Conservation (phyloP, 2,329 filamentous ascomycete genomes). For the Sporothrix phasma region DNA sequence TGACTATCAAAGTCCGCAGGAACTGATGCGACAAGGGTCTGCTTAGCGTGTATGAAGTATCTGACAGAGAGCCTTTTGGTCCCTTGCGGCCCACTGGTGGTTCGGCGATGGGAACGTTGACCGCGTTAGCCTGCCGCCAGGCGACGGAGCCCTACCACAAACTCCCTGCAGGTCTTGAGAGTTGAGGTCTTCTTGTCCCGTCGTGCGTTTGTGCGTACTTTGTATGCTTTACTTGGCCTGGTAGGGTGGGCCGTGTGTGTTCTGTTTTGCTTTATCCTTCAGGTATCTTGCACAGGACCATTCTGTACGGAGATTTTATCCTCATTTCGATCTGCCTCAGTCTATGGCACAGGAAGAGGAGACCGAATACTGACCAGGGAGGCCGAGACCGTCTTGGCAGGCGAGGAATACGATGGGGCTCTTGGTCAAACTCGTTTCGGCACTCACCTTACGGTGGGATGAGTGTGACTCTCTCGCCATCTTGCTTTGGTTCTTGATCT, state of each 20-base stretch:
- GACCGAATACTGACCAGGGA: background rate
- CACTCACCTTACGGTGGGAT: background rate
- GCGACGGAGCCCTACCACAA: background rate
- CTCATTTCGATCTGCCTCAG: background rate
- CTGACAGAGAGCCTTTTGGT: background rate
- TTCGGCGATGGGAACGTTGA: slow-evolving; percentile 12
- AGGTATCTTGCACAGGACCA: too few species aligned
- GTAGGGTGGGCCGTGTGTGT: too few species aligned
- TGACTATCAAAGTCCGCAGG: too few species aligned
- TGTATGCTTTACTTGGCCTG: background rate
- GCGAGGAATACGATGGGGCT: background rate
- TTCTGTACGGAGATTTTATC: background rate
- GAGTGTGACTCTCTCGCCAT: background rate
- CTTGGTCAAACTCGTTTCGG: background rate
- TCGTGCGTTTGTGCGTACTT: background rate
- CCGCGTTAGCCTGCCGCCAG: slow-evolving; percentile 8
- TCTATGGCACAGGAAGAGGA: background rate
- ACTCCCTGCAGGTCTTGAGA: background rate
- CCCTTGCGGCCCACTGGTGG: background rate
- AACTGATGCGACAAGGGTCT: background rate
- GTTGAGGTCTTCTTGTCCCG: background rate
- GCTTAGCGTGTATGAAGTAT: too few species aligned
- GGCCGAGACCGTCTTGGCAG: background rate
- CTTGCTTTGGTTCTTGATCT: background rate
- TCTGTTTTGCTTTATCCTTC: too few species aligned